Evolutionary conservation across 176 grass and related monocot genomes (phyloP).

Genomic region (Areca catechu): DNA sequence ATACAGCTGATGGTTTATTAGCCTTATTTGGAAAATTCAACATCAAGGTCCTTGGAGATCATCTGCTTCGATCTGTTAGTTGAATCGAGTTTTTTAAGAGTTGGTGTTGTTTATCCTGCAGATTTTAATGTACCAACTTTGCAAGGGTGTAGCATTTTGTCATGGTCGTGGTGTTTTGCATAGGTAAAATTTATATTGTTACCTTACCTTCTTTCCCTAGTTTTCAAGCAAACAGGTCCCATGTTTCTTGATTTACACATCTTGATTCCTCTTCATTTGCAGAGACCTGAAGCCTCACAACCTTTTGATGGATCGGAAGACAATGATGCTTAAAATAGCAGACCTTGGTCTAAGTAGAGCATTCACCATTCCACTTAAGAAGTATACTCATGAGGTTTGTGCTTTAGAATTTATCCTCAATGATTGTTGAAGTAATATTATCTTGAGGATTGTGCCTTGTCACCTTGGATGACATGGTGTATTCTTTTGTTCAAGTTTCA

Average conservation of each 20-base stretch:
- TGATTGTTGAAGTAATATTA: too few relatives aligned
- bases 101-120: constrained; percentile 20
- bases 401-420: background rate
- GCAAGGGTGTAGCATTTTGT: constrained; percentile 79
- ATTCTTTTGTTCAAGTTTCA: too few relatives aligned
- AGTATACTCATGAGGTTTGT: constrained; percentile 88
- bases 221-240: too few relatives aligned
- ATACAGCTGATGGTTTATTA: too few relatives aligned
- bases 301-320: constrained; percentile 93
- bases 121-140: constrained; percentile 96
- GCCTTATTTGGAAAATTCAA: too few relatives aligned
- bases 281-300: constrained; percentile 94
- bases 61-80: too few relatives aligned
- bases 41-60: too few relatives aligned
- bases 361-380: constrained; percentile 76
- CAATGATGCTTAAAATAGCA: constrained; percentile 90
- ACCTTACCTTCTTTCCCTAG: too few relatives aligned
- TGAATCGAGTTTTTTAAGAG: background rate
- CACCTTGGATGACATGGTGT: too few relatives aligned
- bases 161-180: constrained; percentile 84
- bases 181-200: constrained; percentile 23
- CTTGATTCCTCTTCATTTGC: constrained; percentile 1
- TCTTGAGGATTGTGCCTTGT: too few relatives aligned
- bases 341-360: constrained; percentile 86
- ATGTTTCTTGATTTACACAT: too few relatives aligned